Base-by-base conservation (phyloP, 768 basidiomycete species). In the Russula sp. region DNA sequence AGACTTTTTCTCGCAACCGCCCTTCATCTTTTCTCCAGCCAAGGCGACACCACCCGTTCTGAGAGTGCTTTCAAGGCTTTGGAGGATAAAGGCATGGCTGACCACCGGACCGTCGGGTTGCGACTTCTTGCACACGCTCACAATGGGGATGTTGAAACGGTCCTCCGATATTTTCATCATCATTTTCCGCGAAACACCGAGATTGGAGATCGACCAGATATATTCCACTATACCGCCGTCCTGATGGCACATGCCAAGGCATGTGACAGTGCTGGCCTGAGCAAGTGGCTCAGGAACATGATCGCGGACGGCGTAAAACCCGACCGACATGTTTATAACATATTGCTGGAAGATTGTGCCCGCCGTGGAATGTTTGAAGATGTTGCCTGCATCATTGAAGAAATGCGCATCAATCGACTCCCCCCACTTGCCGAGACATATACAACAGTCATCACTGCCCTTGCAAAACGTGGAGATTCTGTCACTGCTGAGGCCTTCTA, bases 401-500 rank as follows among this genome's bases (percentile, higher is more conserved):
- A 85, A 70, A 89, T 95, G 88, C 79, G 79, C 49, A 66, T 70
- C 3, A 73, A 75, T 4, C 77, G 79, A 2, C 57, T 84, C 20
- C 57, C 67, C 41, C 84, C 85, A 8, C 78, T 81, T 51, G 68
- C 65, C 7, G 74, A 79, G 42, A 75, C 83, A 10, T 94, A 89
- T 70, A 88, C 86, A 10, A 80, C 78, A 8, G 74, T 92, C 59
- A 80, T 94, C 65, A 73, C 79, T n/a, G 75, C 85, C 61, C 81
- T 91, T 41, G 85, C 86, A 10, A 75, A 77, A 51, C 77, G 81
- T 49, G 76, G 77, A 59, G 88, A 93, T 69, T 75, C 82, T 0
- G 72, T 79, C 13, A 82, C 82, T 29, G 89, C 89, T 0, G 85
- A 90, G 69, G 76, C 77, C 11, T 72, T 90, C 52, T 91, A 84